Base-by-base conservation (phyloP, 805 yeast species). In the Starmerella apis region DNA sequence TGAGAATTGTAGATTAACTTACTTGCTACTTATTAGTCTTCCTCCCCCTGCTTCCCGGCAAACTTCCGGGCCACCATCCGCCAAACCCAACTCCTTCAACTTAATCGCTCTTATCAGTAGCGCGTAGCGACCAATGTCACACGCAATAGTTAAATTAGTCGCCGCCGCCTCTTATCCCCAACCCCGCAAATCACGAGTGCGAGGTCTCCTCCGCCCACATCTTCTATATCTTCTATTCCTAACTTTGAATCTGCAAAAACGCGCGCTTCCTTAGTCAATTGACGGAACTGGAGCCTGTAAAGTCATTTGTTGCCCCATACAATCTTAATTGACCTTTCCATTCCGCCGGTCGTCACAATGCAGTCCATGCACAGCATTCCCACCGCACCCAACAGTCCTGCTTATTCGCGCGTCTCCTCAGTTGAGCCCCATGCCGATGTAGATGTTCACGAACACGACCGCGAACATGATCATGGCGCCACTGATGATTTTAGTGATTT, bases 371-470 rank as follows among this genome's bases (percentile, higher is more conserved):
- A 44, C n/a, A 47, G 39, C 28, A 42, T 51, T 8, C 54, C 54
- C 35, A 51, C 54, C 31, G 43, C 47, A 16, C 54, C 52, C 11
- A 51, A 48, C 47, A 51, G 54, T 35, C 52, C 54, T 31, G 32
- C 44, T 3, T 19, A 22, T 20, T 19, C 42, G 37, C 43, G 37
- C 31, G 44, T 14, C 24, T 31, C 25, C 14, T 45, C 41, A 7
- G 20, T 22, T 9, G 43, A 35, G 43, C 48, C 43, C 18, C 28
- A 19, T 4, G 35, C 25, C 35, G 35, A 20, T 20, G 22, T n/a
- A 22, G 33, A 25, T n/a, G 37, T 18, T 6, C 4, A n/a, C 16
- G 35, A 31, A 24, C 25, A 20, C 28, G 23, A 27, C 10, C 30
- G 11, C 11, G 30, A 27, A 11, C 30, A 27, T 27, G 30, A 27